These are phyloP conservation scores for Chlamydomonas schloesseri DNA, from an alignment of 139 green algal species.

Conservation along the genomic window DNA sequence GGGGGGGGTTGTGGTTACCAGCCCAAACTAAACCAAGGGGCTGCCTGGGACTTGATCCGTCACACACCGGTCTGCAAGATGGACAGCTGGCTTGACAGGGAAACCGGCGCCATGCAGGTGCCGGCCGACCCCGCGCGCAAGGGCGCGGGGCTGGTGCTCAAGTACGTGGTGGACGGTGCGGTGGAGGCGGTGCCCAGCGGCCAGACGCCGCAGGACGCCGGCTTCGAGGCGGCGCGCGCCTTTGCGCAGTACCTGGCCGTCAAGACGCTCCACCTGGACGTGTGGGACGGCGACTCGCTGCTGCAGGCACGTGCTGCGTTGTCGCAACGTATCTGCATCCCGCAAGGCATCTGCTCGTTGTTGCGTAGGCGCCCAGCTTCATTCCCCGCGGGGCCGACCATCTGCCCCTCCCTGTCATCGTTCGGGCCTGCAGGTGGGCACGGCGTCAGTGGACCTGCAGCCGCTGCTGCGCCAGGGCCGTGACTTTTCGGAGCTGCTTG, in stretches of 20 bases:
- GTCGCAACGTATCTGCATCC: not conserved
- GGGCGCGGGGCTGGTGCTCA: conserved; percentile 56
- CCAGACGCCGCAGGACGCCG: conserved; percentile 49
- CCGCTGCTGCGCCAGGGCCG: conserved; percentile 75
- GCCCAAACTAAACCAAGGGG: too few relatives aligned
- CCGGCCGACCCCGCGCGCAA: conserved; percentile 54
- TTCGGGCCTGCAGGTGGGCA: conserved; percentile 75
- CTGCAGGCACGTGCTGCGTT: conserved; percentile 58
- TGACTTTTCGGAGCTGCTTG: conserved; percentile 65
- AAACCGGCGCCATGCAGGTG: too few relatives aligned
- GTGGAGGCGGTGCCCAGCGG: conserved; percentile 42
- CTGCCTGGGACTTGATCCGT: too few relatives aligned
- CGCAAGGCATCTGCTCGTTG: too few relatives aligned
- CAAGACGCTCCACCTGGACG: conserved; percentile 67
- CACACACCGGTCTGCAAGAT: too few relatives aligned
- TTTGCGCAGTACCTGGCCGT: conserved; percentile 70
- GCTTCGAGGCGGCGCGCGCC: conserved; percentile 57
- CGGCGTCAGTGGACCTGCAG: conserved; percentile 56
- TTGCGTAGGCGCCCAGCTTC: too few relatives aligned
- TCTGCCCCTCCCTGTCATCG: too few relatives aligned
- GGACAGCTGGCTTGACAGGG: too few relatives aligned
- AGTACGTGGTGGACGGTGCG: conserved; percentile 62
- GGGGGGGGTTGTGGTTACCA: too few relatives aligned
- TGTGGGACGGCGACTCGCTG: conserved; percentile 79
- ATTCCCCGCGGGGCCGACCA: too few relatives aligned